Base-by-base conservation (phyloP, 2,329 filamentous ascomycete genomes). In the Dactylellina drechsleri region DNA sequence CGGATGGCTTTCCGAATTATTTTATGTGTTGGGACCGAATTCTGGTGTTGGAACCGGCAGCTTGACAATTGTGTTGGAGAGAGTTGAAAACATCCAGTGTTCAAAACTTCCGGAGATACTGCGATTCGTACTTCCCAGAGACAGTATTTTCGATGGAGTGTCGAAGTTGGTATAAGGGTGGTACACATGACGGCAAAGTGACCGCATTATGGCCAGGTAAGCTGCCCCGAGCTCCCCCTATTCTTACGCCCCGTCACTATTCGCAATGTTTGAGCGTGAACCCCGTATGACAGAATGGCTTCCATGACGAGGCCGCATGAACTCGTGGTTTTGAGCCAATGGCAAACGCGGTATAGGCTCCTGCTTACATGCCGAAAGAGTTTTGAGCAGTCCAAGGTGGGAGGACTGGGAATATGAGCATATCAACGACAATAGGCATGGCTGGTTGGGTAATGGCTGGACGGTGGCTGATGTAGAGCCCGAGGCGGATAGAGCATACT, bases 141-240 rank as follows among this genome's bases (percentile, higher is more conserved):
- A 85, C 84, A 0, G 84, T 86, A 1, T 86, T 85, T 78, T 80
- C 82, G 4, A 84, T 84, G 47, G 79, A 81, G 8, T 87, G 86
- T 79, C 83, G 83, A 72, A 85, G 84, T 62, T 87, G 86, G 86
- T 88, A 87, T 79, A 85, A 85, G 78, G 82, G 83, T 36, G 82
- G 82, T 43, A 81, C 78, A 1, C 78, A 81, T 3, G 82, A 85
- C 52, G 84, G 84, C 16, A 80, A 83, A 43, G 82, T 85, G 40
- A 82, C 83, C 18, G 84, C 84, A 5, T 79, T 83, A n/a, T 85
- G 83, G 77, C 81, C 83, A 10, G 84, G 84, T 23, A 64, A 68
- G 71, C 57, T 58, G 28, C 12, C 18, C 26, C 7, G 26, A 28
- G 26, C 26, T 28, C 3, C 26, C 26, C 26, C 26, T 7, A 28